Conservation (phyloP, 306 rosid genomes). For the Boehmeria nivea region DNA sequence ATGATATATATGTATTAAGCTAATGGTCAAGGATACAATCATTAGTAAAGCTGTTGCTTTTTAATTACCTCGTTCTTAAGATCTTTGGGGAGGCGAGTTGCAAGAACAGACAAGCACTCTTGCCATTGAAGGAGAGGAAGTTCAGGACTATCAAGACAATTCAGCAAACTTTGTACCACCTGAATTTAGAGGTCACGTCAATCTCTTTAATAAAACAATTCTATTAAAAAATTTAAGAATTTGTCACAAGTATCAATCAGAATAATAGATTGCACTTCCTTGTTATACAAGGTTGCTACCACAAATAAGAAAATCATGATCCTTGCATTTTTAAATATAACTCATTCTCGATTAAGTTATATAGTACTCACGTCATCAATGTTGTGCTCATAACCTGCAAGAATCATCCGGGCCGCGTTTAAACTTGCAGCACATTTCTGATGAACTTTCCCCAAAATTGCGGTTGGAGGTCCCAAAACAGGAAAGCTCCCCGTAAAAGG, state of each 20-base stretch:
- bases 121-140: slow-evolving; percentile 99
- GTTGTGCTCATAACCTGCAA: slow-evolving; percentile 91
- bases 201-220: slow-evolving; percentile 21
- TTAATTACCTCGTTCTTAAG: slow-evolving; percentile 65
- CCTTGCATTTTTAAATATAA: not conserved
- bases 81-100: slow-evolving; percentile 91
- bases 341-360: not conserved
- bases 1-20: slow-evolving; percentile 1
- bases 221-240: not conserved
- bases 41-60: slow-evolving; percentile 11
- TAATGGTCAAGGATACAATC: slow-evolving; percentile 23
- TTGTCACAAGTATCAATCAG: slow-evolving; percentile 18
- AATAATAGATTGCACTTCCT: not conserved
- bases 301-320: not conserved
- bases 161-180: slow-evolving; percentile 90
- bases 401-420: slow-evolving; percentile 85
- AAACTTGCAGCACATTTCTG: slow-evolving; percentile 90
- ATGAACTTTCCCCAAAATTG: slow-evolving; percentile 92
- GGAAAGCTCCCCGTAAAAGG: slow-evolving; percentile 89
- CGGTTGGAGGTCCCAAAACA: slow-evolving; percentile 80
- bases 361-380: slow-evolving; percentile 69
- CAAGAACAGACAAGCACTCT: slow-evolving; percentile 93
- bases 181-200: slow-evolving; percentile 33
- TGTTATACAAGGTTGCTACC: not conserved
- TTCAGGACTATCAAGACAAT: slow-evolving; percentile 95